Percentiles rank a stretch among this genome's conserved stretches.
These are phyloP conservation scores for Trypanosoma cruzi DNA, from an alignment of 208 protist species.

Conservation along the genomic window DNA sequence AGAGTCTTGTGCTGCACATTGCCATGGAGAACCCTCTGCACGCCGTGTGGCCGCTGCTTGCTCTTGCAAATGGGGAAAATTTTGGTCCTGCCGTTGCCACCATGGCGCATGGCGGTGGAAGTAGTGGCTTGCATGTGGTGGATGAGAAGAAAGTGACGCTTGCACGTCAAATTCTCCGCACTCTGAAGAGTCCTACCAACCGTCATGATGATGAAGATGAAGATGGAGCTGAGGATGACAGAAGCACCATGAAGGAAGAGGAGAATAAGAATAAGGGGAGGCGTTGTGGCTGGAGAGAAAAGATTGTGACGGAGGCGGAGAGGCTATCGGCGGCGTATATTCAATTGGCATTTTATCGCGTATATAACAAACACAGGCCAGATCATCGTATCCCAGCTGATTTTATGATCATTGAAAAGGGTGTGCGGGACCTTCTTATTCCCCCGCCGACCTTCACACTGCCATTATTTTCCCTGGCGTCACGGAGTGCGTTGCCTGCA, in stretches of 20 bases:
- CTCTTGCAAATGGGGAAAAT: constrained; percentile 61
- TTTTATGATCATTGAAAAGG: constrained; percentile 37
- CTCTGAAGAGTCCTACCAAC: constrained; percentile 5
- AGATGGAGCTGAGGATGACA: background rate
- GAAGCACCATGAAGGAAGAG: no score
- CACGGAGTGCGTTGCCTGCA: background rate
- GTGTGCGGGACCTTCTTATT: constrained; percentile 37
- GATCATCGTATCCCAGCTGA: constrained; percentile 37
- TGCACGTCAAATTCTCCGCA: constrained; percentile 31
- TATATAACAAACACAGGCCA: constrained; percentile 11
- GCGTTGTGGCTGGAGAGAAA: background rate
- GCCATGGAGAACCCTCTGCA: constrained; percentile 56
- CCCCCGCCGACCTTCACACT: constrained; percentile 44
- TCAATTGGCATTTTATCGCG: constrained; percentile 66
- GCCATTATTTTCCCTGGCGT: background rate
- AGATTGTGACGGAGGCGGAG: constrained; percentile 45
- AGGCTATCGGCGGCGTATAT: constrained; percentile 78
- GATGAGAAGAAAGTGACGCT: constrained; percentile 40
- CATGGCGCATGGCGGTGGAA: background rate
- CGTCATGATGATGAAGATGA: background rate
- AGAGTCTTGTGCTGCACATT: constrained; percentile 47
- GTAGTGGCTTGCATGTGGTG: constrained; percentile 29
- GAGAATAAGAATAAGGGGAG: no score
- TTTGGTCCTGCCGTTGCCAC: constrained; percentile 33
- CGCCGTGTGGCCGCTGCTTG: constrained; percentile 71